Evolutionary conservation across 176 grass and related monocot genomes (phyloP).

Genomic region (Aegilops longissima): DNA sequence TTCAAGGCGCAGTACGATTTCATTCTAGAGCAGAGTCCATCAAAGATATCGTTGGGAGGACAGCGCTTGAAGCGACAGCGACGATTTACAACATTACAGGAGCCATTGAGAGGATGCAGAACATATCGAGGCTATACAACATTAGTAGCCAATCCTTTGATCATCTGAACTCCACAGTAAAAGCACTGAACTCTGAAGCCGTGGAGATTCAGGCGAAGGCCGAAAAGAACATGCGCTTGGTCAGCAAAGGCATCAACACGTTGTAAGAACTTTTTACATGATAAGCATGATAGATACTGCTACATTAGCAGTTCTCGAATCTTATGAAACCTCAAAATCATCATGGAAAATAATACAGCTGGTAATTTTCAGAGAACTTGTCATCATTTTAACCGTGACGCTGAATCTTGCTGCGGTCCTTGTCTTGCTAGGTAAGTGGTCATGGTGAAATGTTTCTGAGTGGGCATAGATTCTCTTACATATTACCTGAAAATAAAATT

Average conservation of each 20-base stretch:
- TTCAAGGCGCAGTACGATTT: slow-evolving; percentile 50
- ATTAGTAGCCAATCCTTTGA: slow-evolving; percentile 41
- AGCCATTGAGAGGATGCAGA: slow-evolving; percentile 63
- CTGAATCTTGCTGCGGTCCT: slow-evolving; percentile 56
- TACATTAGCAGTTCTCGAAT: neutral
- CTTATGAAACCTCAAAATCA: neutral
- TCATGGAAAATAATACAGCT: neutral
- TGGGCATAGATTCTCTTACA: neutral
- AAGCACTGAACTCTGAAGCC: slow-evolving; percentile 58
- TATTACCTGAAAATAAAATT: neutral
- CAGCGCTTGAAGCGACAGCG: slow-evolving; percentile 54
- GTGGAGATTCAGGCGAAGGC: slow-evolving; percentile 64
- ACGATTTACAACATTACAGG: slow-evolving; percentile 75
- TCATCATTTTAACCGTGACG: slow-evolving; percentile 55
- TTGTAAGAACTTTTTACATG: slow-evolving; percentile 51
- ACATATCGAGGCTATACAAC: slow-evolving; percentile 43
- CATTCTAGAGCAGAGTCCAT: slow-evolving; percentile 68
- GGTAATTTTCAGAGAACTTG: slow-evolving; percentile 47
- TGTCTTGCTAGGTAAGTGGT: slow-evolving; percentile 54
- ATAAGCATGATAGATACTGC: neutral
- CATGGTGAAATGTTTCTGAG: neutral
- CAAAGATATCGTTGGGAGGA: slow-evolving; percentile 51
- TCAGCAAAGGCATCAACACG: slow-evolving; percentile 65
- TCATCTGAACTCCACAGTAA: slow-evolving; percentile 65
- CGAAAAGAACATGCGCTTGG: slow-evolving; percentile 58